These are phyloP conservation scores for Echeveria elegans DNA, from an alignment of 164 flowering plant species.

Conservation along the genomic window DNA sequence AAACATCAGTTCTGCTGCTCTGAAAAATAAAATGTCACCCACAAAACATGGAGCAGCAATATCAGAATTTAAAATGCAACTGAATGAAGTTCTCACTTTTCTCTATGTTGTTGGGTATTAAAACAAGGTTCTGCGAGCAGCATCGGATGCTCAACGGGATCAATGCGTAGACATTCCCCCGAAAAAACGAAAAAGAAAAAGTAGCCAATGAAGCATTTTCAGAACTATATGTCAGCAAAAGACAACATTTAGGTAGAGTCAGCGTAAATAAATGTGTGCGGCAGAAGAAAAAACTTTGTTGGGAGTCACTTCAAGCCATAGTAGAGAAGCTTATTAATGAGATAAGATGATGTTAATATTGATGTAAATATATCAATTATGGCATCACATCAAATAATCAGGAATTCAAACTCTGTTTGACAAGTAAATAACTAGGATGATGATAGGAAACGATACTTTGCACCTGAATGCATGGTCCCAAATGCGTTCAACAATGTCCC, in stretches of 20 bases:
- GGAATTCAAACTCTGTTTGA: not conserved
- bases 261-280: too few species aligned
- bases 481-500: constrained; percentile 93
- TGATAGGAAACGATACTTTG: not conserved
- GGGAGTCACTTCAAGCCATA: not conserved
- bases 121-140: constrained; percentile 92
- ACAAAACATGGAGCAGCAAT: not conserved
- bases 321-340: not conserved
- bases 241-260: too few species aligned
- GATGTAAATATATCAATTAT: not conserved
- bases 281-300: too few species aligned
- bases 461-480: constrained; percentile 98
- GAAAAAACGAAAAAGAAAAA: constrained; percentile 6
- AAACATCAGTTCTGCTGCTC: constrained; percentile 95
- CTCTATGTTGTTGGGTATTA: constrained; percentile 82
- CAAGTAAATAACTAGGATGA: not conserved
- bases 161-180: constrained; percentile 81
- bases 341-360: not conserved
- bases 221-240: too few species aligned
- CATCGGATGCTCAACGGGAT: constrained; percentile 97
- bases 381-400: not conserved
- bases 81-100: constrained; percentile 42
- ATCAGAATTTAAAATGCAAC: not conserved
- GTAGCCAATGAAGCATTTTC: too few species aligned
- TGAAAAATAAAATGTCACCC: constrained; percentile 22